phyloP scores from a whole-genome alignment of 2,329 filamentous ascomycete genomes.

The Penicillium sp. region DNA sequence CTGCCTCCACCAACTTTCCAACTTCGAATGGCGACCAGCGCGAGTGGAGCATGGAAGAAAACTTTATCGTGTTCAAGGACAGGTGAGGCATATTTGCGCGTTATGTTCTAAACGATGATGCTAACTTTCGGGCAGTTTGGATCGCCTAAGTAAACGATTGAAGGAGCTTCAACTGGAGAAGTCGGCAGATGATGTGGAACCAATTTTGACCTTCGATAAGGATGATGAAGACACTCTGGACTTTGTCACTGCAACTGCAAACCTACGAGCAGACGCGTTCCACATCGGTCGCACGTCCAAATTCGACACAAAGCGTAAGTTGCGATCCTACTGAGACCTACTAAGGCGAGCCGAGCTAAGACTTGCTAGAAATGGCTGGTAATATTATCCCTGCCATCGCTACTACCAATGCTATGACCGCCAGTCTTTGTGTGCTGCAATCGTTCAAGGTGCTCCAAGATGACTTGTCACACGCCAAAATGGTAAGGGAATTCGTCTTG shows the following conservation, averaged over 20 bases:
- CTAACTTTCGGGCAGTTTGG: constrained; percentile 55
- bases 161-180: constrained; percentile 62
- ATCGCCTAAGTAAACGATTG: constrained; percentile 73
- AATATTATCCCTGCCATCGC: constrained; percentile 99
- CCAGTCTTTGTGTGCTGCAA: constrained; percentile 86
- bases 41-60: constrained; percentile 80
- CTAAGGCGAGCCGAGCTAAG: background rate
- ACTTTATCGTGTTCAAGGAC: constrained; percentile 81
- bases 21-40: constrained; percentile 69
- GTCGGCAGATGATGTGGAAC: constrained; percentile 39
- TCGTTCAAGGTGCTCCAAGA: constrained; percentile 85
- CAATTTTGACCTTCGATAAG: constrained; percentile 88
- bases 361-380: constrained; percentile 79
- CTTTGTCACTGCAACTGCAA: constrained; percentile 88
- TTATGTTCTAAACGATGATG: background rate
- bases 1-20: constrained; percentile 53
- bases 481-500: constrained; percentile 53
- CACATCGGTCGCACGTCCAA: constrained; percentile 85
- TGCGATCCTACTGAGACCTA: background rate
- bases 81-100: constrained; percentile 48
- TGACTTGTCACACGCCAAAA: constrained; percentile 71
- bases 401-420: constrained; percentile 95
- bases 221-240: constrained; percentile 94
- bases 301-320: constrained; percentile 83
- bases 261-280: constrained; percentile 86